phyloP scores from a whole-genome alignment of 2,329 filamentous ascomycete genomes.

The Colletotrichum sojae region DNA sequence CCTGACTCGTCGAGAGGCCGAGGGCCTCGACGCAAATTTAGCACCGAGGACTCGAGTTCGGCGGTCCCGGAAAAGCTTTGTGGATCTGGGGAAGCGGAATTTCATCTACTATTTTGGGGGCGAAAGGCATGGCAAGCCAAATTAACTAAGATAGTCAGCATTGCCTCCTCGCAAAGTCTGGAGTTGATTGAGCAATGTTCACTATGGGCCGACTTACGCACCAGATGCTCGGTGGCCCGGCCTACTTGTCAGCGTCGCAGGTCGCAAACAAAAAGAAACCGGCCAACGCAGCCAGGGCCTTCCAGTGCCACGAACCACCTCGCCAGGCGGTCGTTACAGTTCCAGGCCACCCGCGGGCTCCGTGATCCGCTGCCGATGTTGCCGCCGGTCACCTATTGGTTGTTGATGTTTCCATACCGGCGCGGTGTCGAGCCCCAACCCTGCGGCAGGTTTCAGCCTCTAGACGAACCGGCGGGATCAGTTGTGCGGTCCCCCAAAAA shows the following conservation, averaged over 20 bases:
- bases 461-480: background rate
- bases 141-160: background rate
- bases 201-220: no score
- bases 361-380: background rate
- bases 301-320: background rate
- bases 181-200: no score
- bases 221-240: background rate
- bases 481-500: background rate
- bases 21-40: background rate
- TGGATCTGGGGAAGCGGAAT: background rate
- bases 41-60: background rate
- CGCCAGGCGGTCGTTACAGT: background rate
- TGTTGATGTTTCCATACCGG: background rate
- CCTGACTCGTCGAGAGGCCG: background rate
- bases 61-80: background rate
- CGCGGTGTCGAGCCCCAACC: background rate
- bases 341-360: background rate
- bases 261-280: background rate
- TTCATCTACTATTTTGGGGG: background rate
- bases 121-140: background rate
- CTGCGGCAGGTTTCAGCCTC: conserved; percentile 9
- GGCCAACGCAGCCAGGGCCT: background rate
- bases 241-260: background rate
- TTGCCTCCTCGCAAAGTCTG: no score
- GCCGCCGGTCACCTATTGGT: background rate